A percentile compares a stretch with the other conserved stretches of the same genome.
Conservation (phyloP, 2,329 filamentous ascomycete genomes). For the Aspergillus ochraceoroseus region DNA sequence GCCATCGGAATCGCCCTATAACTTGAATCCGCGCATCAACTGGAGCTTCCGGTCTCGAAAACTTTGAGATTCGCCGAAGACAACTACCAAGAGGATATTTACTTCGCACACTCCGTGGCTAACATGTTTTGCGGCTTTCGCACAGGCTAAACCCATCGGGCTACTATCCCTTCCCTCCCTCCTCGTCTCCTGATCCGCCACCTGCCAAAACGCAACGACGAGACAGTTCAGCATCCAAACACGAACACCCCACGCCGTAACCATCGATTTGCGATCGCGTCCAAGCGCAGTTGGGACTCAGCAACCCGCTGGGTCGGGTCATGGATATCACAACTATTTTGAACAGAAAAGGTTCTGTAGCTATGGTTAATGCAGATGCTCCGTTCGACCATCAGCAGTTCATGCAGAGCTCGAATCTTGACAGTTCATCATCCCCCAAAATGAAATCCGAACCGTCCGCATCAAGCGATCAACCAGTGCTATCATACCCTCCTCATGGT, state of each 20-base stretch:
- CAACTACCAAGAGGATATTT: background rate
- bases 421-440: conserved; percentile 46
- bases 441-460: conserved; percentile 58
- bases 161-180: too few species aligned
- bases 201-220: too few species aligned
- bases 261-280: background rate
- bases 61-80: background rate
- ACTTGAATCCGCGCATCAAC: conserved; percentile 1
- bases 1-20: background rate
- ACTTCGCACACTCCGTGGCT: conserved; percentile 4
- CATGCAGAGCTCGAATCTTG: conserved; percentile 38
- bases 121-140: conserved; percentile 1
- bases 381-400: conserved; percentile 46
- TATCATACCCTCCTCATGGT: conserved; percentile 55
- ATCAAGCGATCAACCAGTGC: conserved; percentile 52
- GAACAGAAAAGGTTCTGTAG: conserved; percentile 47
- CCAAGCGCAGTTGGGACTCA: too few species aligned
- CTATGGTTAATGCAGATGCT: conserved; percentile 42
- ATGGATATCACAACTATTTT: conserved; percentile 53
- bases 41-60: background rate
- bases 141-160: too few species aligned
- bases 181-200: too few species aligned
- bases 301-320: conserved; percentile 35
- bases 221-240: too few species aligned
- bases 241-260: background rate